Evolutionary conservation across 1,284 basidiomycete species (phyloP).

Genomic region (Heterobasidion irregulare): DNA sequence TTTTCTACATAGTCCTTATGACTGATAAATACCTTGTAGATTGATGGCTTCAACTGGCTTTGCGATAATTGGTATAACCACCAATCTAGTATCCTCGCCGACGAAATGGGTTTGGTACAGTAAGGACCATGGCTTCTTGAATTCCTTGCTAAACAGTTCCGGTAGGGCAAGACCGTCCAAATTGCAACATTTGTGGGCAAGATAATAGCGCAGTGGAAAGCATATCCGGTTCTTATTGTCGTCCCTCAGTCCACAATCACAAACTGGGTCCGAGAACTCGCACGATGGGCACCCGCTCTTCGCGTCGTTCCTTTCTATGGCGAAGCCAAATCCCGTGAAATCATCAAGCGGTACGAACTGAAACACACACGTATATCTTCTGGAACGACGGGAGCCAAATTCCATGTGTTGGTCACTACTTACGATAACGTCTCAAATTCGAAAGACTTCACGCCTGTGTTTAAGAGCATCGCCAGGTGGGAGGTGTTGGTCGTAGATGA

Average conservation of each 20-base stretch:
- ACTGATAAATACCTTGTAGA: constrained; percentile 29
- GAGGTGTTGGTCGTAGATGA: constrained; percentile 90
- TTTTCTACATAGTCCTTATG: neutral
- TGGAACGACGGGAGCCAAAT: constrained; percentile 51
- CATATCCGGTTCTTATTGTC: constrained; percentile 79
- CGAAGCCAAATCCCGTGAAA: constrained; percentile 68
- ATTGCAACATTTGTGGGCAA: constrained; percentile 82
- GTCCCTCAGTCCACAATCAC: constrained; percentile 93
- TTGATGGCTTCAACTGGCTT: constrained; percentile 92
- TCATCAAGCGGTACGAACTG: constrained; percentile 81
- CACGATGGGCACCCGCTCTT: constrained; percentile 83
- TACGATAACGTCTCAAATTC: constrained; percentile 71
- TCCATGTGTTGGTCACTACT: constrained; percentile 83
- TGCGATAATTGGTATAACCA: constrained; percentile 83
- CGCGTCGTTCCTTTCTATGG: constrained; percentile 81
- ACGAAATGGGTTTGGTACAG: constrained; percentile 91
- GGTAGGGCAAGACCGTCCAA: constrained; percentile 88
- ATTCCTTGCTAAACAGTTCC: constrained; percentile 5
- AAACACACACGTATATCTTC: constrained; percentile 40
- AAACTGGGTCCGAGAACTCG: constrained; percentile 85
- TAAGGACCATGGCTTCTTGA: neutral
- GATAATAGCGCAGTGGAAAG: constrained; percentile 51
- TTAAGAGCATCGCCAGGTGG: constrained; percentile 83
- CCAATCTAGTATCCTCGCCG: constrained; percentile 90
- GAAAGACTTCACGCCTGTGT: constrained; percentile 65